Percentiles rank a stretch among this genome's conserved stretches.
Conservation (phyloP, 805 yeast species). For the Osmozyma mogii region DNA sequence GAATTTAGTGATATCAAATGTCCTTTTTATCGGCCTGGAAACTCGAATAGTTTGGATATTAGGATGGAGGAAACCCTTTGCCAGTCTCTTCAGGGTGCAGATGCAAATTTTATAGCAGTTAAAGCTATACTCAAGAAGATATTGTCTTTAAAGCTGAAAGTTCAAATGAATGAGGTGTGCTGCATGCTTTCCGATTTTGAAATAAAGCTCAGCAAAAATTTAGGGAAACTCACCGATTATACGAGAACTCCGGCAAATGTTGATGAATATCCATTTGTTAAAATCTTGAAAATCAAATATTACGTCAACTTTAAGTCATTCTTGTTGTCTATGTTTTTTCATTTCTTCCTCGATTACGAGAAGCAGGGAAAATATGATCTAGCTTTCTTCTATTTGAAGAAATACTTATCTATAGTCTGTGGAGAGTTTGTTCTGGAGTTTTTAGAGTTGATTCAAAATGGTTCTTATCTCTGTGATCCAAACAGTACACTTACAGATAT, state of each 20-base stretch:
- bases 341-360: slow-evolving; percentile 36
- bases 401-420: slow-evolving; percentile 16
- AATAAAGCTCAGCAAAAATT: slow-evolving; percentile 18
- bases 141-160: slow-evolving; percentile 31
- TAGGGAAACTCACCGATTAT: slow-evolving; percentile 15
- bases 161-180: slow-evolving; percentile 31
- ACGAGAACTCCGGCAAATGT: background rate
- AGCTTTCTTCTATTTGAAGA: slow-evolving; percentile 28
- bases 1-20: slow-evolving; percentile 21
- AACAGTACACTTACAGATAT: slow-evolving; percentile 26
- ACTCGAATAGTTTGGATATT: slow-evolving; percentile 24
- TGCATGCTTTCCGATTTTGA: slow-evolving; percentile 31
- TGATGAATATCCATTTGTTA: slow-evolving; percentile 5
- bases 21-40: slow-evolving; percentile 28
- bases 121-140: slow-evolving; percentile 26
- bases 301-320: slow-evolving; percentile 23
- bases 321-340: slow-evolving; percentile 19
- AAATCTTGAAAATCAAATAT: slow-evolving; percentile 16
- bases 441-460: slow-evolving; percentile 22
- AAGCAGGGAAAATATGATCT: slow-evolving; percentile 15
- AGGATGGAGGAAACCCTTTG: slow-evolving; percentile 29
- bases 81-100: slow-evolving; percentile 1
- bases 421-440: slow-evolving; percentile 26
- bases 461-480: slow-evolving; percentile 30
- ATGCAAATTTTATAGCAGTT: slow-evolving; percentile 17